A percentile compares a stretch with the other conserved stretches of the same genome.
phyloP scores from a whole-genome alignment of 2,329 filamentous ascomycete species.

The Hypoxylon sp. region DNA sequence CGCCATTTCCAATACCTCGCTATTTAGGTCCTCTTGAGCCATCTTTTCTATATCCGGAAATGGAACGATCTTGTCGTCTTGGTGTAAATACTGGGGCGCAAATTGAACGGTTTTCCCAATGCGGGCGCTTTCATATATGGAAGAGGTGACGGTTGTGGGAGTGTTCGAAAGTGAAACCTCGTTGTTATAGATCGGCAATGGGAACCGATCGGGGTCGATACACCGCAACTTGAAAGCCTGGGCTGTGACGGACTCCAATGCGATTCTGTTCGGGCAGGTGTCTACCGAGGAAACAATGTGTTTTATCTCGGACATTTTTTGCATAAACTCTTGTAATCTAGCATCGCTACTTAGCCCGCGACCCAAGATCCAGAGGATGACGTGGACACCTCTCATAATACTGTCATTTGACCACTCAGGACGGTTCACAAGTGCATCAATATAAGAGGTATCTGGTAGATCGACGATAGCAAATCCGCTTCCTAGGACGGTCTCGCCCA shows the following conservation, averaged over 20 bases:
- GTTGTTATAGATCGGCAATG: constrained; percentile 77
- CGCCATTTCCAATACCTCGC: constrained; percentile 68
- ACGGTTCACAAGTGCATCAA: constrained; percentile 77
- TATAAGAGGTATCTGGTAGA: constrained; percentile 77
- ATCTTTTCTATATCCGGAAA: constrained; percentile 63
- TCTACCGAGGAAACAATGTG: constrained; percentile 86
- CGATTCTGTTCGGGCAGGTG: constrained; percentile 80
- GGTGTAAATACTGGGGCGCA: constrained; percentile 63
- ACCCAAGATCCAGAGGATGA: constrained; percentile 87
- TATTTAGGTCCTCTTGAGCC: constrained; percentile 59
- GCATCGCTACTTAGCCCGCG: constrained; percentile 74
- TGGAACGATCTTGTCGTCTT: constrained; percentile 63
- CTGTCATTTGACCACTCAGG: constrained; percentile 78
- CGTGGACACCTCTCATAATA: constrained; percentile 76
- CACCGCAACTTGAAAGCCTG: constrained; percentile 78
- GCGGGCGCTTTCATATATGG: constrained; percentile 59
- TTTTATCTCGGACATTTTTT: constrained; percentile 70
- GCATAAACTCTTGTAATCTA: constrained; percentile 78
- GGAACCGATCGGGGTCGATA: constrained; percentile 82
- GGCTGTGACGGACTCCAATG: constrained; percentile 75
- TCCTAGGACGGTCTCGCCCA: constrained; percentile 77
- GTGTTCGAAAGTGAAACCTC: constrained; percentile 51
- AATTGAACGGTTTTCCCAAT: constrained; percentile 63
- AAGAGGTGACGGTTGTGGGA: constrained; percentile 27
- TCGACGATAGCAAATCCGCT: constrained; percentile 85